Percentiles rank a stretch among this genome's conserved stretches.
These are phyloP conservation scores for Cryptosporidium sp. DNA, from an alignment of 169 alveolate species.

Conservation along the genomic window DNA sequence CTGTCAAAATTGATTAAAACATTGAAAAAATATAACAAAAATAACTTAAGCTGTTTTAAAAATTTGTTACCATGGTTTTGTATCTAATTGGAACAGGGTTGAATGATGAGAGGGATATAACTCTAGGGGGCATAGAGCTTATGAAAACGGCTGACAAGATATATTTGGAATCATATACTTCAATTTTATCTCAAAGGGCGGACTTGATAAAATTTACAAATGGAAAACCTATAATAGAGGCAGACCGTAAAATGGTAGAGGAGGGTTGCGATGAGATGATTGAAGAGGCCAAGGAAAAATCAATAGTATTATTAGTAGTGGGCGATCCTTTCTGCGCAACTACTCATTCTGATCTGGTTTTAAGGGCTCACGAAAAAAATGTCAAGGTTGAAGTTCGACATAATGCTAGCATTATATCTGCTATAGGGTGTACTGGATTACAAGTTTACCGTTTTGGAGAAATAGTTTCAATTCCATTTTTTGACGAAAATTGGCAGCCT, in stretches of 20 bases:
- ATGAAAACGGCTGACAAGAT: slow-evolving; percentile 87
- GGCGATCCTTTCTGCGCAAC: slow-evolving; percentile 98
- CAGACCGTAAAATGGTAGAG: slow-evolving; percentile 95
- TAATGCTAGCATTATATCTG: slow-evolving; percentile 92
- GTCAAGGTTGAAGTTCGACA: slow-evolving; percentile 93
- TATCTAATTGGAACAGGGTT: slow-evolving; percentile 94
- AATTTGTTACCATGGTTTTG: slow-evolving; percentile 86
- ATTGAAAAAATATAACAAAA: neutral
- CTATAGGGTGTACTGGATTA: slow-evolving; percentile 84
- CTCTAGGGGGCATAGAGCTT: slow-evolving; percentile 91
- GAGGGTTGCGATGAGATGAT: slow-evolving; percentile 90
- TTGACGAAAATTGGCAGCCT: slow-evolving; percentile 97
- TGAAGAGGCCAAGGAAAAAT: slow-evolving; percentile 86
- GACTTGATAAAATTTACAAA: slow-evolving; percentile 85
- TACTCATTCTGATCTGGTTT: slow-evolving; percentile 94
- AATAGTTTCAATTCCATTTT: slow-evolving; percentile 97
- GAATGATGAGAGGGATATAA: slow-evolving; percentile 92
- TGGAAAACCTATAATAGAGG: slow-evolving; percentile 90
- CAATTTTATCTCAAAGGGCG: slow-evolving; percentile 87
- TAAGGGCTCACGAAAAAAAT: slow-evolving; percentile 91
- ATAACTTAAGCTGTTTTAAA: neutral
- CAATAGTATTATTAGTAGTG: slow-evolving; percentile 92
- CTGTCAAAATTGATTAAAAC: neutral
- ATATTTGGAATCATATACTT: slow-evolving; percentile 94
- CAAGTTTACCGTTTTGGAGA: slow-evolving; percentile 98